Conservation (phyloP, 139 green algal species). For the Dunaliella primolecta region DNA sequence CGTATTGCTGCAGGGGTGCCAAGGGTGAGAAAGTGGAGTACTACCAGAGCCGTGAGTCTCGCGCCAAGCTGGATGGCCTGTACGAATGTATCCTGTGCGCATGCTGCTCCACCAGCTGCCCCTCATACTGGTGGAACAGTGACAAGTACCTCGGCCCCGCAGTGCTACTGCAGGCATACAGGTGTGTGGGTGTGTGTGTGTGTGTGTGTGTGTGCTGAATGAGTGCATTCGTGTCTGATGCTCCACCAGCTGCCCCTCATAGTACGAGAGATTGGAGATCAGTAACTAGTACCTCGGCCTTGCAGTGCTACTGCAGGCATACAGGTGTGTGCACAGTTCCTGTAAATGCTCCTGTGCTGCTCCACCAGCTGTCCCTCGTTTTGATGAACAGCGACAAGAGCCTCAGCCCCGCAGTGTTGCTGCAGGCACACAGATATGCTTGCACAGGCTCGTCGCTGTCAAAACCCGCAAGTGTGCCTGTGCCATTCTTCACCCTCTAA, state of each 20-base stretch:
- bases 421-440: no score
- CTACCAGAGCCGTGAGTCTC: constrained; percentile 86
- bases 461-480: no score
- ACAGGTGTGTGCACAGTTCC: constrained; percentile 99
- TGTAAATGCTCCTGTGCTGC: constrained; percentile 99
- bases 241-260: constrained; percentile 90
- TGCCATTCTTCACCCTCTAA: no score
- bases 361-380: constrained; percentile 92
- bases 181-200: no score
- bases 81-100: constrained; percentile 99
- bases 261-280: constrained; percentile 99
- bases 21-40: constrained; percentile 55
- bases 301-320: constrained; percentile 90
- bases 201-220: no score
- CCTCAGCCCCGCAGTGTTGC: constrained; percentile 91
- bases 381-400: constrained; percentile 99
- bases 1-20: neutral
- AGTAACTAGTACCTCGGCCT: constrained; percentile 98
- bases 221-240: constrained; percentile 99
- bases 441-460: no score
- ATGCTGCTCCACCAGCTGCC: constrained; percentile 96
- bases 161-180: constrained; percentile 92
- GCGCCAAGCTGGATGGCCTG: constrained; percentile 93
- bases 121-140: constrained; percentile 96
- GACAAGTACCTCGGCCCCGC: constrained; percentile 99